Evolutionary conservation across 2,329 filamentous ascomycete genomes (phyloP).

Genomic region (Mycosphaerella sp.): DNA sequence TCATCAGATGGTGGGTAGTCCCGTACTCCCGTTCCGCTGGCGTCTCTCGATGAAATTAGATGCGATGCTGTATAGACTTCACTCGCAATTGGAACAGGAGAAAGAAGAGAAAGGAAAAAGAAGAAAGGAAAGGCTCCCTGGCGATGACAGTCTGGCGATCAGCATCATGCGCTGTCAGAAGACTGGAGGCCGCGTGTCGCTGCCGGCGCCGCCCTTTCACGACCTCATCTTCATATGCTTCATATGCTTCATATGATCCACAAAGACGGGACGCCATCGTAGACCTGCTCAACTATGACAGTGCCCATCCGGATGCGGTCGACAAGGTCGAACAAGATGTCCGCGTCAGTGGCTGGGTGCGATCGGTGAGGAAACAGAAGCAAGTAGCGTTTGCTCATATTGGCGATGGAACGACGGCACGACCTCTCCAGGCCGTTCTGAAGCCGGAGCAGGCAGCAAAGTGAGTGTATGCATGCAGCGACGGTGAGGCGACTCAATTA

Average conservation of each 20-base stretch:
- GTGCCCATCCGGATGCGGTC: conserved; percentile 3
- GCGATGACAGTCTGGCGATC: conserved; percentile 24
- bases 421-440: conserved; percentile 74
- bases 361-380: conserved; percentile 83
- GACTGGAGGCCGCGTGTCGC: conserved; percentile 6
- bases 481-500: too few relatives aligned
- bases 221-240: conserved; percentile 13
- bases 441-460: conserved; percentile 63
- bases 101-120: neutral
- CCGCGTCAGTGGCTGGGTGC: conserved; percentile 67
- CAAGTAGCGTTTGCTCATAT: conserved; percentile 74
- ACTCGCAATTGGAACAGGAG: neutral
- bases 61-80: neutral
- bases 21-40: too few relatives aligned
- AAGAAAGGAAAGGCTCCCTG: conserved; percentile 1
- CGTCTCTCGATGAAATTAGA: neutral
- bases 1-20: too few relatives aligned
- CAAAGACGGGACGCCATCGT: conserved; percentile 21
- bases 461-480: conserved; percentile 46
- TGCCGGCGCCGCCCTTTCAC: conserved; percentile 7
- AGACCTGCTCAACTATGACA: conserved; percentile 24
- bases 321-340: conserved; percentile 25
- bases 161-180: conserved; percentile 18
- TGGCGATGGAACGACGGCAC: conserved; percentile 76
- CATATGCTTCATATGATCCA: neutral